phyloP scores from a whole-genome alignment of 2,329 filamentous ascomycete genomes.

The Trichoderma sp. region DNA sequence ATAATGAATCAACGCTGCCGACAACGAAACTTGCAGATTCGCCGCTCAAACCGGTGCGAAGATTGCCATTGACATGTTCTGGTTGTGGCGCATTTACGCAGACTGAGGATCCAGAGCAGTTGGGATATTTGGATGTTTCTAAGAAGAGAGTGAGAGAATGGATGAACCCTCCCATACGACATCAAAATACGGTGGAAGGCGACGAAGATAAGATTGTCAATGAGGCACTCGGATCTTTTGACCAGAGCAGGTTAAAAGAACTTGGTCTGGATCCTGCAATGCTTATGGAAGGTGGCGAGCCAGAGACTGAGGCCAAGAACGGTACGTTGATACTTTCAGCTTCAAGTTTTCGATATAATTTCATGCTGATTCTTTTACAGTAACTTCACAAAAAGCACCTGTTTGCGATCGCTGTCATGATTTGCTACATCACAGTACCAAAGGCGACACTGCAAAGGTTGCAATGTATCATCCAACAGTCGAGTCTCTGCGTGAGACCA shows the following conservation, averaged over 20 bases:
- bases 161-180: constrained; percentile 33
- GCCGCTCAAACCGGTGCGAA: constrained; percentile 25
- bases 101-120: constrained; percentile 49
- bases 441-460: constrained; percentile 45
- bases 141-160: constrained; percentile 56
- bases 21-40: background rate
- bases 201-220: constrained; percentile 52
- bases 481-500: constrained; percentile 77
- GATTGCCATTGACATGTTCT: constrained; percentile 59
- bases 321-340: constrained; percentile 7
- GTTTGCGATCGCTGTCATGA: constrained; percentile 88
- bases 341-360: background rate
- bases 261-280: constrained; percentile 50
- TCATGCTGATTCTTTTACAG: constrained; percentile 17
- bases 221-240: constrained; percentile 47
- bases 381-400: constrained; percentile 46
- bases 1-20: background rate
- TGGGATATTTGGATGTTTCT: constrained; percentile 58
- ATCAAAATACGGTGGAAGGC: constrained; percentile 26
- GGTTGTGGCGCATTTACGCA: constrained; percentile 69
- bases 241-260: constrained; percentile 44
- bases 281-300: constrained; percentile 38
- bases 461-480: constrained; percentile 81
- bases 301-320: constrained; percentile 24
- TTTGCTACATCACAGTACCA: constrained; percentile 73